phyloP scores from a whole-genome alignment of 140 eudicot species.

The Anethum foeniculum region DNA sequence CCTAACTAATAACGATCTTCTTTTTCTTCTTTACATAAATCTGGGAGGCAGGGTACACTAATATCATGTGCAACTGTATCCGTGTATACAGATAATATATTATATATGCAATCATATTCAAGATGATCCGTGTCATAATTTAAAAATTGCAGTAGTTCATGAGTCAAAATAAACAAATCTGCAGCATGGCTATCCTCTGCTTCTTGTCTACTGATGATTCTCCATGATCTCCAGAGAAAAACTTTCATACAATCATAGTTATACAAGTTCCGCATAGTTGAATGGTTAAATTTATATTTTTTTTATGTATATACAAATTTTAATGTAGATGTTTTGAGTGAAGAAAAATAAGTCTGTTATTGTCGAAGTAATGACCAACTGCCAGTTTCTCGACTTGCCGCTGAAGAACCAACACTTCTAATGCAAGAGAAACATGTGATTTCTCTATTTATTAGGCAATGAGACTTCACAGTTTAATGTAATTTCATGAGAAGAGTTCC shows the following conservation, averaged over 20 bases:
- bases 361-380: no score
- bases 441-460: not conserved
- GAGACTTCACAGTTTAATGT: not conserved
- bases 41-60: not conserved
- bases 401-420: not conserved
- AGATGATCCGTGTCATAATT: not conserved
- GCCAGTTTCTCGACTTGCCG: not conserved
- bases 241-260: no score
- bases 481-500: no score
- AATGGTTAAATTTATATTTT: no score
- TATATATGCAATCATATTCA: not conserved
- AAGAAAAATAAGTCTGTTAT: no score
- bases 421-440: not conserved
- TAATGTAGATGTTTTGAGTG: no score
- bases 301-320: no score
- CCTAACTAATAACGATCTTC: no score
- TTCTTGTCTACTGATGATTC: not conserved
- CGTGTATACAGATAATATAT: not conserved
- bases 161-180: not conserved
- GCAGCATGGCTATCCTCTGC: conserved; percentile 1
- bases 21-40: not conserved
- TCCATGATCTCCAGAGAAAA: not conserved
- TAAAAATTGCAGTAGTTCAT: not conserved
- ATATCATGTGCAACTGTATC: not conserved
- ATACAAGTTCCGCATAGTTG: no score